Evolutionary conservation across 2,329 filamentous ascomycete species (phyloP).

Genomic region (Venturia effusa): DNA sequence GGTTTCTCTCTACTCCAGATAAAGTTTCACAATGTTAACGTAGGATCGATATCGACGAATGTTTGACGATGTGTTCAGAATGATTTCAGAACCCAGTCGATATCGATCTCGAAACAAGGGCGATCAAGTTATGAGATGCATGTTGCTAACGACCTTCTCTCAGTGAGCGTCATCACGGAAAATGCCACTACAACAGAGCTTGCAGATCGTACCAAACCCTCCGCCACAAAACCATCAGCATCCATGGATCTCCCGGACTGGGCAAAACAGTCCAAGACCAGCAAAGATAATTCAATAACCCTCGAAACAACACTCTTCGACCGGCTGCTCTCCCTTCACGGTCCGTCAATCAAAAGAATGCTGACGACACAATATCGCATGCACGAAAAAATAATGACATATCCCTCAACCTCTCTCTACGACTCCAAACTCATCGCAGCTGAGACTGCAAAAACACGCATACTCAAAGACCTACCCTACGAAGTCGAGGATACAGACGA

Average conservation of each 20-base stretch:
- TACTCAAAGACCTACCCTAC: conserved; percentile 71
- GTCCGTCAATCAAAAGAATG: conserved; percentile 79
- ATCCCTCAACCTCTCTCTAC: conserved; percentile 84
- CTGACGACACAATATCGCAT: conserved; percentile 96
- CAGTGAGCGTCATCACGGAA: not conserved
- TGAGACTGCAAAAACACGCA: conserved; percentile 60
- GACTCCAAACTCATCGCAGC: conserved; percentile 71
- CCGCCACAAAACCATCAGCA: not conserved
- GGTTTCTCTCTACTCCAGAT: too few species aligned
- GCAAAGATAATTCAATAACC: conserved; percentile 37
- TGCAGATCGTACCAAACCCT: conserved; percentile 1
- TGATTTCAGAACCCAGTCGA: too few species aligned
- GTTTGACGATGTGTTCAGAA: too few species aligned
- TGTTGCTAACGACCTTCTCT: too few species aligned
- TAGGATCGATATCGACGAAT: too few species aligned
- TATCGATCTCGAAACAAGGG: too few species aligned
- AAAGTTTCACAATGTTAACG: too few species aligned
- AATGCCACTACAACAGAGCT: conserved; percentile 16
- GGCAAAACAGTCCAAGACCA: conserved; percentile 20
- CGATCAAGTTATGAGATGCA: too few species aligned
- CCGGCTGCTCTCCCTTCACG: conserved; percentile 71
- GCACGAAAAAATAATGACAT: conserved; percentile 92
- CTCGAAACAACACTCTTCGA: conserved; percentile 93
- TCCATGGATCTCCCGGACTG: not conserved
- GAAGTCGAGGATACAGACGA: conserved; percentile 72